Percentiles rank a stretch among this genome's conserved stretches.
Evolutionary conservation across 179 eudicot species (phyloP).

Genomic region (Silene vulgaris): DNA sequence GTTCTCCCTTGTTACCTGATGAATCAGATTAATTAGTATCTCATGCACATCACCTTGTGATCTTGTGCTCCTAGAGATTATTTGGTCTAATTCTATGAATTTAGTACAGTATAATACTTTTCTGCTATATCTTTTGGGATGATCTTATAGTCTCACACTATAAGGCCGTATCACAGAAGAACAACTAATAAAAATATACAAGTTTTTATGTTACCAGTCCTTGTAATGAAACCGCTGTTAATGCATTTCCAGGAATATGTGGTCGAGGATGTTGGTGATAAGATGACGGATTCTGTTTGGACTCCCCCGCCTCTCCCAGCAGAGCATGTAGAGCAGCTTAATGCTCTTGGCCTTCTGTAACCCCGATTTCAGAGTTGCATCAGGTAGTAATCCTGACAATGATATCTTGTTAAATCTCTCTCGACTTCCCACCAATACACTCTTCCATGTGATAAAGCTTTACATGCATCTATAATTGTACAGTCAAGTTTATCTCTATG

Average conservation of each 20-base stretch:
- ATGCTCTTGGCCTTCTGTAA: slow-evolving; percentile 77
- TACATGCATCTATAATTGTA: slow-evolving; percentile 1
- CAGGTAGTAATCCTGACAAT: background rate
- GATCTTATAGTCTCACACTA: background rate
- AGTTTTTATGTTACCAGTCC: background rate
- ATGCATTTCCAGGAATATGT: slow-evolving; percentile 65
- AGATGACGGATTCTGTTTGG: slow-evolving; percentile 70
- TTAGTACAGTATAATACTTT: too few relatives aligned
- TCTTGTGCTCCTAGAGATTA: too few relatives aligned
- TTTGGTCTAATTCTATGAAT: too few relatives aligned
- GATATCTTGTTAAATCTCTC: background rate
- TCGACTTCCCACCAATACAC: background rate
- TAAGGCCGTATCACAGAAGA: background rate
- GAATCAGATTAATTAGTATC: too few relatives aligned
- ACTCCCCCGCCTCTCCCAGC: slow-evolving; percentile 79
- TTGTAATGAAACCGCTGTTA: slow-evolving; percentile 3
- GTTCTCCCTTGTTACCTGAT: too few relatives aligned
- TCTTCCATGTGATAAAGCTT: background rate
- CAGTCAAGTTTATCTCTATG: background rate
- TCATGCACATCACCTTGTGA: too few relatives aligned
- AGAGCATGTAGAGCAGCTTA: slow-evolving; percentile 87
- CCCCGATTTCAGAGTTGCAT: background rate
- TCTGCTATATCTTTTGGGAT: background rate
- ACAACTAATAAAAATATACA: too few relatives aligned
- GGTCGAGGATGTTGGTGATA: slow-evolving; percentile 88